These are phyloP conservation scores for Myrica gale DNA, from an alignment of 306 rosid genomes.

Conservation along the genomic window DNA sequence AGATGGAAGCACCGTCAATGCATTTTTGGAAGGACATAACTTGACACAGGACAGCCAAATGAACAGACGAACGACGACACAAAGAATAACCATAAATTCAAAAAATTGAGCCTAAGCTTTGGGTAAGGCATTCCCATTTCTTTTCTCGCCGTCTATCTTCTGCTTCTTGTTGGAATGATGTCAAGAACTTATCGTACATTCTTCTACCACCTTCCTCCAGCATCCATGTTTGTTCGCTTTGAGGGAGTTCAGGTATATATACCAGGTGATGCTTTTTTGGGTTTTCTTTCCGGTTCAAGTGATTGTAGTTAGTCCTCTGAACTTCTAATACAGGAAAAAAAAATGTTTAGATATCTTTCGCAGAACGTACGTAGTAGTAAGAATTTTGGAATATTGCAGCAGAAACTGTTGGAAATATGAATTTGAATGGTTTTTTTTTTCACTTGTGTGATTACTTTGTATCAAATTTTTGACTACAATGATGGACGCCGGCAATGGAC, in stretches of 20 bases:
- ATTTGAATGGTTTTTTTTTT: too few relatives aligned
- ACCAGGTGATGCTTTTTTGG: not conserved
- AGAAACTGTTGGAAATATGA: too few relatives aligned
- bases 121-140: not conserved
- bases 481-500: too few relatives aligned
- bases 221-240: not conserved
- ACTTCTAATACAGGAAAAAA: not conserved
- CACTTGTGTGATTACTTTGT: too few relatives aligned
- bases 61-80: constrained; percentile 12
- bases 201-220: not conserved
- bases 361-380: not conserved
- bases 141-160: not conserved
- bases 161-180: not conserved
- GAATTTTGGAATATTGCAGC: too few relatives aligned
- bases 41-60: constrained; percentile 13
- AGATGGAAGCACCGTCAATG: constrained; percentile 1
- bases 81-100: constrained; percentile 6
- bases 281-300: not conserved
- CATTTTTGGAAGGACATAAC: not conserved
- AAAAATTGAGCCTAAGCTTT: constrained; percentile 8
- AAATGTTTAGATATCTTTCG: not conserved
- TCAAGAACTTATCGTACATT: not conserved
- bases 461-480: too few relatives aligned
- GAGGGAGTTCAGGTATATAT: not conserved
- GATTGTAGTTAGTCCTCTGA: not conserved